Conservation (phyloP, 2,329 filamentous ascomycete genomes). For the Venturiaceae sp. region DNA sequence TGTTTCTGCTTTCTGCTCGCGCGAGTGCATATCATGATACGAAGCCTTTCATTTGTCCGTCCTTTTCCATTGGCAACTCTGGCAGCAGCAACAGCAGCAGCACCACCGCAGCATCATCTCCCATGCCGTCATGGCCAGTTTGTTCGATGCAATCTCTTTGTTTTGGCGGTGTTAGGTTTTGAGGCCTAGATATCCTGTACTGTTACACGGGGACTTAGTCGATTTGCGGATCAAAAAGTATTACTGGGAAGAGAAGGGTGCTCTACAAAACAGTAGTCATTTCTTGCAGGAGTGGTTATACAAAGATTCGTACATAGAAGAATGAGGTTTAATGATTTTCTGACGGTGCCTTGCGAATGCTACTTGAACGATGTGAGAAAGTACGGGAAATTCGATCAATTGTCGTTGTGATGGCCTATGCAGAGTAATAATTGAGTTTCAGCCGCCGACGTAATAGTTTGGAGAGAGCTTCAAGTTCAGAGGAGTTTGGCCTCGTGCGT, state of each 20-base stretch:
- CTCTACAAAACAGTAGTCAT: background rate
- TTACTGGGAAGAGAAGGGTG: background rate
- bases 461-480: background rate
- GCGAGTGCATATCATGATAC: conserved; percentile 11
- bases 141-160: background rate
- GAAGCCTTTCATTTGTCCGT: conserved; percentile 3
- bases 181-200: conserved; percentile 1
- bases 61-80: conserved; percentile 12
- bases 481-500: too few species aligned
- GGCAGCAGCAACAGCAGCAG: conserved; percentile 19
- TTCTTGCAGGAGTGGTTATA: conserved; percentile 1
- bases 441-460: background rate
- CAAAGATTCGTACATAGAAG: conserved; percentile 8
- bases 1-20: background rate
- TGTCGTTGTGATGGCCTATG: too few species aligned
- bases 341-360: background rate
- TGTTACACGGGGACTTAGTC: background rate
- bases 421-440: background rate
- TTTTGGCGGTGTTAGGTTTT: background rate
- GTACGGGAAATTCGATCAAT: too few species aligned
- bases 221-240: conserved; percentile 2
- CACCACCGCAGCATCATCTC: conserved; percentile 9
- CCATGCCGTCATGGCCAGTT: background rate
- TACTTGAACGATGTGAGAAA: too few species aligned
- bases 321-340: conserved; percentile 3